Evolutionary conservation across 179 eudicot genomes (phyloP), one percentile per base, ranked within the genome.

Genomic region (Beta macrorhiza): DNA sequence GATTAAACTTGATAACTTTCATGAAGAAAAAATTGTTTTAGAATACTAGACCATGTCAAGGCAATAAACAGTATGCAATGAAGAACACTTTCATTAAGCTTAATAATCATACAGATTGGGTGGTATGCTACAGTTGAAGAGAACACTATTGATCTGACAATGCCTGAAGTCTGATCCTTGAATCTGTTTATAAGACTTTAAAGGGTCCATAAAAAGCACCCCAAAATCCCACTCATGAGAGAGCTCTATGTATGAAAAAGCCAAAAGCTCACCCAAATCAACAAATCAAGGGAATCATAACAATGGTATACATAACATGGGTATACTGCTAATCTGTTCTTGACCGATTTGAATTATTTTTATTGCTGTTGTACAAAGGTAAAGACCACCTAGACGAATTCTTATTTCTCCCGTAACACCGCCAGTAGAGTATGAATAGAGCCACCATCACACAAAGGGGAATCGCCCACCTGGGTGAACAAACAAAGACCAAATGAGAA

Each of bases 401-500:
- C 84, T 90, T 92, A 87, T 90, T 88, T 87, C 92, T 91, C 69
- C 94, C 97, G 67, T 80, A 92, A 83, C 95, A 91, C 83, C 97
- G 93, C 99, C 98, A 95, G 82, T 95, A 95, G 6, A 91, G 86
- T 72, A 92, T 77, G 77, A 93, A 84, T 52, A 90, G 45, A 5
- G 85, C 86, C 10, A 80, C 83, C 29, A 91, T 52, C 55, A 87
- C 84, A 67, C 92, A 82, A 49, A 93, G 75, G 9, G 97, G 99
- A 73, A 92, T 87, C 25, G 98, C 99, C 99, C 99, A 95, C 93
- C 99, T 95, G 90, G 76, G 51, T 67, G 68, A 65, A 22, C 65
- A 17, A 15, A 55, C 0, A 72, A 68, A 19, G 29, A 16, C 47
- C 19, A 47, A 5, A 16, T 65, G 29, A 79, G 80, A 72, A 16